Evolutionary conservation across 441 rosid species (phyloP), one percentile per base, ranked within the genome.

Genomic region (Populus trichocarpa): DNA sequence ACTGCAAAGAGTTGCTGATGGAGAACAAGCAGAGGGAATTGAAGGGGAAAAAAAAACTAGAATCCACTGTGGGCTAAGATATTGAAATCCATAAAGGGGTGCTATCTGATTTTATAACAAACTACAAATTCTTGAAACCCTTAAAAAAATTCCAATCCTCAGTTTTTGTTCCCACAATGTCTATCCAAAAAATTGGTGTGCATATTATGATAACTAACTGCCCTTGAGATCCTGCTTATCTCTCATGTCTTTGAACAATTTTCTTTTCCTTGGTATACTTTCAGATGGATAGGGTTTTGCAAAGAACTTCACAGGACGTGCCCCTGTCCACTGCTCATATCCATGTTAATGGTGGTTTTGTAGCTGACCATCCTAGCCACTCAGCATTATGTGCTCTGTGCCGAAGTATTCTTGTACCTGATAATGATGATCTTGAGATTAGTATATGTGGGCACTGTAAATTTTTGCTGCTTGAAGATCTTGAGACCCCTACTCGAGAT

Each of bases 371-470:
- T 75, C 70, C 88, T 71, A 76, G 30, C 78, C 86, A 81, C 70
- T 80, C 85, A 6, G 81, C 87, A 57, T 66, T 83, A 30, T 95
- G 98, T 83, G 77, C 88, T 71, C 53, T 90, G 18, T 95, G 98
- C 82, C 85, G 86, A 80, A 85, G 91, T 87, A 77, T 71, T 57
- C 81, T 88, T 74, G 75, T 84, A 66, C 82, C 91, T 80, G 88
- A 84, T 69, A 83, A 75, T 77, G 92, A 76, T 16, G 88, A 86
- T 76, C 83, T 73, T 72, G 94, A 90, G 82, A 77, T 80, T 68
- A 84, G 81, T 84, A 81, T 93, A 42, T 95, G 99, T 46, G 90
- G 91, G 76, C 96, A 91, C 86, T 95, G 99, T 80, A 91, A 93
- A 74, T 93, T 92, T 82, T 81, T 90, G 85, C 86, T 89, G 72